Conservation (phyloP, 768 basidiomycete species). For the Suillus alpinus region DNA sequence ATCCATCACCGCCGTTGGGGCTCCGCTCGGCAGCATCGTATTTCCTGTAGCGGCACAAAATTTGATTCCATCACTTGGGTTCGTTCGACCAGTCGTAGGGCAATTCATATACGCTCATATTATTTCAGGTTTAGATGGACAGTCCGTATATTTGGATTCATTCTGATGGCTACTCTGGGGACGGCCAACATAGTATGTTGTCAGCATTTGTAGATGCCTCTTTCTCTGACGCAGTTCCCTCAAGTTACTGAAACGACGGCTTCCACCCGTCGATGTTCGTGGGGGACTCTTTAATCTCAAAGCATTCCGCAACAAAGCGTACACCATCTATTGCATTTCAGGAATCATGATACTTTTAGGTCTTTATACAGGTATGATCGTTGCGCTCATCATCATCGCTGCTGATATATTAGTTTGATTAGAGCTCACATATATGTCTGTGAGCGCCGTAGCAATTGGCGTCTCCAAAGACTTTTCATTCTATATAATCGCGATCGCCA, state of each 20-base stretch:
- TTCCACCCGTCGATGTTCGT: slow-evolving; percentile 49
- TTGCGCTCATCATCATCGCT: neutral
- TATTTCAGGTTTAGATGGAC: slow-evolving; percentile 68
- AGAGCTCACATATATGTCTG: slow-evolving; percentile 69
- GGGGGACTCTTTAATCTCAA: slow-evolving; percentile 58
- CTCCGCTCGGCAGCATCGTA: slow-evolving; percentile 65
- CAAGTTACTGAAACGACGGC: slow-evolving; percentile 39
- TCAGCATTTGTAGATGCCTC: slow-evolving; percentile 11
- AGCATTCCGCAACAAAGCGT: slow-evolving; percentile 48
- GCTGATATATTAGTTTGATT: slow-evolving; percentile 10
- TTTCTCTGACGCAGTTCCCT: neutral
- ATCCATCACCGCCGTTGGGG: slow-evolving; percentile 62
- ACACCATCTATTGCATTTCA: slow-evolving; percentile 55
- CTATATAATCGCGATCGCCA: slow-evolving; percentile 67
- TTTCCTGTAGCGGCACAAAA: slow-evolving; percentile 61
- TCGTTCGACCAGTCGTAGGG: slow-evolving; percentile 14
- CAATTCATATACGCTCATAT: neutral
- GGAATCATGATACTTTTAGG: slow-evolving; percentile 62
- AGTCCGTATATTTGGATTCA: slow-evolving; percentile 65
- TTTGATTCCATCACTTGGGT: slow-evolving; percentile 56
- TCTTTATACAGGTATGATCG: slow-evolving; percentile 55
- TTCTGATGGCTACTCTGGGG: slow-evolving; percentile 50
- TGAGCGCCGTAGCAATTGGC: slow-evolving; percentile 51
- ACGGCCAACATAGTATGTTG: slow-evolving; percentile 49
- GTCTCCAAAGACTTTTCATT: slow-evolving; percentile 51